phyloP scores from a whole-genome alignment of 2,329 filamentous ascomycete genomes.

The Xylariaceae sp. region DNA sequence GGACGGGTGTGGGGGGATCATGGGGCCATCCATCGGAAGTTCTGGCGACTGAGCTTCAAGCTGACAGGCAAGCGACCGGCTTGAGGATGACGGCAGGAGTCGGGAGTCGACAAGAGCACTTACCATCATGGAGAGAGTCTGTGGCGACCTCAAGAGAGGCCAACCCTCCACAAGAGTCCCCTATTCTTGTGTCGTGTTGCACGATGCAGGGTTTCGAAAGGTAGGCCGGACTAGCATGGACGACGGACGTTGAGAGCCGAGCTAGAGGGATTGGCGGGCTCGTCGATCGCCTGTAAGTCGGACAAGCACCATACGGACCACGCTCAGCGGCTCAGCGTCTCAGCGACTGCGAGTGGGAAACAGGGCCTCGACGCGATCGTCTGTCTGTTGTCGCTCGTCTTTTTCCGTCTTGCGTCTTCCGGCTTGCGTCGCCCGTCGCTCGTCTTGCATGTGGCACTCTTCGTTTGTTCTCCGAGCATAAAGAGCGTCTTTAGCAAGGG shows the following conservation, averaged over 20 bases:
- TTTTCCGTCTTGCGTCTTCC: too few relatives aligned
- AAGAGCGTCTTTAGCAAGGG: background rate
- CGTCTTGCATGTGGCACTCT: background rate
- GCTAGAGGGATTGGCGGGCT: constrained; percentile 4
- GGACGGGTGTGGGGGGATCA: background rate
- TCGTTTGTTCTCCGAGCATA: background rate
- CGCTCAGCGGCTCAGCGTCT: too few relatives aligned
- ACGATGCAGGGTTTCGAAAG: constrained; percentile 25
- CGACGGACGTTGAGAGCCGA: constrained; percentile 11
- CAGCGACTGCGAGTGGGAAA: background rate
- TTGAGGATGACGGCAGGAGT: background rate
- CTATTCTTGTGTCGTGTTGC: constrained; percentile 27
- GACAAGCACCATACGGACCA: background rate
- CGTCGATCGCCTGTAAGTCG: constrained; percentile 7
- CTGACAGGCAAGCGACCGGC: constrained; percentile 2
- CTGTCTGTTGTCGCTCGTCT: background rate
- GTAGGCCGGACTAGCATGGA: constrained; percentile 29
- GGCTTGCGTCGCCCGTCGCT: background rate
- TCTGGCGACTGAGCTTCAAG: constrained; percentile 3
- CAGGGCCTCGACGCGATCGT: background rate
- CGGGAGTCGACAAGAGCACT: constrained; percentile 12
- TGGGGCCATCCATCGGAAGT: constrained; percentile 1
- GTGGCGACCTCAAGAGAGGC: constrained; percentile 28
- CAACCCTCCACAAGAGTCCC: constrained; percentile 24
- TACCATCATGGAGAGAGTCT: constrained; percentile 32